Evolutionary conservation across 2,329 filamentous ascomycete species (phyloP).

Genomic region (Lachnellula hyalina): DNA sequence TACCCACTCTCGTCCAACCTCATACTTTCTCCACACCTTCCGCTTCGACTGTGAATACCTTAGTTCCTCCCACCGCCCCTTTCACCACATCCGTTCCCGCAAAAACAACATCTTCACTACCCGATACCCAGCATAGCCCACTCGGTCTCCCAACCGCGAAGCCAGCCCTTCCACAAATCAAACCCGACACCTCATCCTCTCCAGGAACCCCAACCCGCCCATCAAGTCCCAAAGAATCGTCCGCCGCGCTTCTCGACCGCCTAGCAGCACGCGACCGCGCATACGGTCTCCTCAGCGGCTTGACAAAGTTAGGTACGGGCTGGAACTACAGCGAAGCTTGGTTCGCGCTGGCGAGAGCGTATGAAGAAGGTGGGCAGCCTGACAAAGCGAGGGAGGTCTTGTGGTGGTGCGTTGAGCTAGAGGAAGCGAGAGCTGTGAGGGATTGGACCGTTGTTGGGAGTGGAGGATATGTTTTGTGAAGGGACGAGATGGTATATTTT

Average conservation of each 20-base stretch:
- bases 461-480: slow-evolving; percentile 39
- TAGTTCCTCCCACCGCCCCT: slow-evolving; percentile 9
- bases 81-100: slow-evolving; percentile 13
- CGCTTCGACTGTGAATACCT: slow-evolving; percentile 21
- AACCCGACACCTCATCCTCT: slow-evolving; percentile 21
- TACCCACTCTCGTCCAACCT: slow-evolving; percentile 30
- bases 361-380: slow-evolving; percentile 79
- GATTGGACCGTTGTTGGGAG: slow-evolving; percentile 70
- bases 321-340: slow-evolving; percentile 95
- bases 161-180: slow-evolving; percentile 27
- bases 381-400: slow-evolving; percentile 88
- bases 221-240: slow-evolving; percentile 17
- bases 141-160: slow-evolving; percentile 24
- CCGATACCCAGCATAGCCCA: slow-evolving; percentile 25
- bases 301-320: slow-evolving; percentile 79
- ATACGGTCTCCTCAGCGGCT: slow-evolving; percentile 70
- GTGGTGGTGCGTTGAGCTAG: slow-evolving; percentile 97
- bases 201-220: slow-evolving; percentile 7
- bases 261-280: slow-evolving; percentile 88
- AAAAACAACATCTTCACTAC: slow-evolving; percentile 7
- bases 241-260: slow-evolving; percentile 48
- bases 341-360: slow-evolving; percentile 79
- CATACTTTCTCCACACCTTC: slow-evolving; percentile 21
- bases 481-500: too few species aligned
- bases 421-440: slow-evolving; percentile 76